A percentile compares a stretch with the other conserved stretches of the same genome.
phyloP scores from a whole-genome alignment of 164 flowering plant genomes.

The Echeveria elegans region DNA sequence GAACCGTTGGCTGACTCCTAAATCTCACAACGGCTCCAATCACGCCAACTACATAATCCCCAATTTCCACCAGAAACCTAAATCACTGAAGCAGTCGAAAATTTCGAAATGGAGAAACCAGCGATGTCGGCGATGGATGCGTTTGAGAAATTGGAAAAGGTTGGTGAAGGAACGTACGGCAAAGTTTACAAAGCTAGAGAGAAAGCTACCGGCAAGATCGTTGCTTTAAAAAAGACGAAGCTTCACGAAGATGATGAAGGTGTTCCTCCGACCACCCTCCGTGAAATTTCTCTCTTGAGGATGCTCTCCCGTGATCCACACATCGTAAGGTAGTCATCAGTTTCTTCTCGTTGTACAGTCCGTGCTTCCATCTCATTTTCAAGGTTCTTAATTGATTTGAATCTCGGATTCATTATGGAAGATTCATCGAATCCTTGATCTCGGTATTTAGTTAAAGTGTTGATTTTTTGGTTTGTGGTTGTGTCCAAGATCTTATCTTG shows the following conservation, averaged over 20 bases:
- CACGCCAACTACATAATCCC: background rate
- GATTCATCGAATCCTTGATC: background rate
- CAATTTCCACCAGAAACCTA: background rate
- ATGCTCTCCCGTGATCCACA: conserved; percentile 94
- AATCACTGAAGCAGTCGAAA: background rate
- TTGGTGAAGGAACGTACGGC: conserved; percentile 96
- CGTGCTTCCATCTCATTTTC: too few species aligned
- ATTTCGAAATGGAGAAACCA: background rate
- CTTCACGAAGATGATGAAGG: conserved; percentile 94
- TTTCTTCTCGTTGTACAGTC: background rate
- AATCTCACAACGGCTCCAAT: too few species aligned
- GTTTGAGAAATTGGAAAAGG: conserved; percentile 91
- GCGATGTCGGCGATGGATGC: conserved; percentile 62
- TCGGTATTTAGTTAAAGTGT: background rate
- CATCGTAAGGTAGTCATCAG: conserved; percentile 49
- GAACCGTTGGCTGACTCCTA: background rate
- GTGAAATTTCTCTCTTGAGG: conserved; percentile 74
- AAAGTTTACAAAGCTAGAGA: conserved; percentile 45
- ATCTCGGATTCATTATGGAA: too few species aligned
- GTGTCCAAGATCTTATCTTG: background rate
- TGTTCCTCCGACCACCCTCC: conserved; percentile 88
- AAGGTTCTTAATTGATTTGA: background rate
- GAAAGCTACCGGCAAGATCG: background rate
- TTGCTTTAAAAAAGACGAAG: conserved; percentile 13
- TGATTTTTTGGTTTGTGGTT: background rate